Base-by-base conservation (phyloP, 345 rosid genomes). In the Corchorus olitorius region DNA sequence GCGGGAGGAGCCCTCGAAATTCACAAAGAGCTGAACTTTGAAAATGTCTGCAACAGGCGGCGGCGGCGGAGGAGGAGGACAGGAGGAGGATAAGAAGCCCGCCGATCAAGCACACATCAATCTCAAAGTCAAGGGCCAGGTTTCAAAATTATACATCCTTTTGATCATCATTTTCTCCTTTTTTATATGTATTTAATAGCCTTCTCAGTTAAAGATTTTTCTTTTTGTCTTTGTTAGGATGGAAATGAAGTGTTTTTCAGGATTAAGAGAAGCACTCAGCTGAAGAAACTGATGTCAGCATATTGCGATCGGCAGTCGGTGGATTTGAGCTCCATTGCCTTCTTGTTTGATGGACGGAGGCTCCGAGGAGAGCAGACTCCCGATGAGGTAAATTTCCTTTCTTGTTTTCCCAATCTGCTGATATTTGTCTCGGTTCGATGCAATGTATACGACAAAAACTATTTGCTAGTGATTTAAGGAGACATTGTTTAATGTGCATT, bases 211-310 rank as follows among this genome's bases (percentile, higher is more conserved):
- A 1, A 6, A 16, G 11, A 0, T 63, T 65, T 8, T 48, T 43
- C 17, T 1, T 19, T 71, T 0, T 48, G 41, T n/a, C 9, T 52
- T 58, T 79, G n/a, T 67, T 58, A 90, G 98, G 98, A 94, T 84
- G 98, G 98, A 5, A 93, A 89, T 74, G 98, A 94, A 78, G 97
- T 94, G 43, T 94, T 92, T 80, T 94, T 94, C 72, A 88, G 94
- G 86, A 94, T 94, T 64, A 94, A 92, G 78, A 84, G 96, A 60
- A 87, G 92, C 84, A 92, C 98, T 35, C 95, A 94, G 74, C 82
- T 94, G 37, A 80, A 78, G 78, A 94, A 94, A 79, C 91, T 94
- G 14, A 92, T 94, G 97, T 88, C 69, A 16, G 98, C 98, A 0
- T 94, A 92, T 73, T 94, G 97, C 58, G 94, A 94, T 52, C 85